Evolutionary conservation across 108 stramenopile genomes (phyloP), one percentile per base, ranked within the genome.

Genomic region (Tribonema minus): DNA sequence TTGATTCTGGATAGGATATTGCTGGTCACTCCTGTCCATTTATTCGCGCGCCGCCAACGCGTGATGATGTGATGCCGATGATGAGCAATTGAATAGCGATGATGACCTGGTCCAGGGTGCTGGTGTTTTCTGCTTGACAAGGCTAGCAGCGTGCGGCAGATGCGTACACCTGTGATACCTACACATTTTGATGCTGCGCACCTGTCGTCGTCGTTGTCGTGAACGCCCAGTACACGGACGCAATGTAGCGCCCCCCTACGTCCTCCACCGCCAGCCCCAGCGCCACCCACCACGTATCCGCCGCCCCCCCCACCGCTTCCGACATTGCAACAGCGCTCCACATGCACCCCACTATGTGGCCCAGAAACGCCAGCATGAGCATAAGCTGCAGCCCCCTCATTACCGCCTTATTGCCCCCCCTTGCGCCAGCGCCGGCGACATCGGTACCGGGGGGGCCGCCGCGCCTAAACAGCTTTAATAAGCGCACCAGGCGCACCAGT

Each of bases 191-290:
- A 6, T 15, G 15, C 41, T 46, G 41, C 41, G 15, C 6, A 46
- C 28, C 28, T 9, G 68, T 69, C 34, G 87, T 87, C 12, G 87
- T 87, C 85, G 86, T 87, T 12, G 87, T 89, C 9, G 84, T 88
- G 58, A 88, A 82, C 2, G 85, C 78, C 86, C 82, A 89, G 84
- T 89, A 89, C 5, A 87, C 58, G 3, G 86, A 67, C 15, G 86
- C 81, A 34, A 88, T 66, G 82, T 89, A 89, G 12, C 84, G 65
- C 25, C 64, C 37, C 25, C 33, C 27, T 0, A 88, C 32, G 34
- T 83, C 30, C 3, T 64, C 33, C 35, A 27, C 39, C 15, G 54
- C 12, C 20, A 80, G 28, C 7, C 70, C 70, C 27, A 80, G 27
- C 6, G 15, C 36, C 25, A 29, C 62, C 79, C 79, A 80, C 79